Conservation (phyloP, 768 basidiomycete species). For the Termitomyces heimii region DNA sequence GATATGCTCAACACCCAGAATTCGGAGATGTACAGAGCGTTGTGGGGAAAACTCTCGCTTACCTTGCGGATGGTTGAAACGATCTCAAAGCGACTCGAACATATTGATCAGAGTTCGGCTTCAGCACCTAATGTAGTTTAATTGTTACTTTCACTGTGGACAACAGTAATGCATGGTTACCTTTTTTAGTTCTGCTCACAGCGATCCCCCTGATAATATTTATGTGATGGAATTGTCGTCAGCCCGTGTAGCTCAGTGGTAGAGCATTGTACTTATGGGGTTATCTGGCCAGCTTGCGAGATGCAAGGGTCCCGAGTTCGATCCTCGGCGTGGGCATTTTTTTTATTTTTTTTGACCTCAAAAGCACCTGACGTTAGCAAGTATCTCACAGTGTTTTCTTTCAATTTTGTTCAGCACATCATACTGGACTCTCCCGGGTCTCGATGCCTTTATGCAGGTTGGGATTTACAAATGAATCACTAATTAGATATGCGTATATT, state of each 20-base stretch:
- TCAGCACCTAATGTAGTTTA: not conserved
- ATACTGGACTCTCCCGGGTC: not conserved
- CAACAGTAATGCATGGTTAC: not conserved
- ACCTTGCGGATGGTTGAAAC: slow-evolving; percentile 14
- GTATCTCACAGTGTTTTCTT: no score
- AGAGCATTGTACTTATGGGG: slow-evolving; percentile 59
- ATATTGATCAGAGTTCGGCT: not conserved
- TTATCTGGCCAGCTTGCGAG: slow-evolving; percentile 25
- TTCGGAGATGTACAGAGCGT: slow-evolving; percentile 17
- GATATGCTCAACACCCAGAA: slow-evolving; percentile 17
- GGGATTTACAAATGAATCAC: not conserved
- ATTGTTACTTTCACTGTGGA: not conserved
- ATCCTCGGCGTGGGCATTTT: slow-evolving; percentile 45
- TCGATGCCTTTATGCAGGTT: not conserved
- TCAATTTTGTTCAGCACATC: not conserved
- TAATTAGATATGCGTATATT: slow-evolving; percentile 21
- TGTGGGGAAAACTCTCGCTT: slow-evolving; percentile 20
- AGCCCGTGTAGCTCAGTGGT: slow-evolving; percentile 54
- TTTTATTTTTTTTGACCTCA: slow-evolving; percentile 1
- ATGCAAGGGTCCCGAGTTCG: slow-evolving; percentile 57
- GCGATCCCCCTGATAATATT: not conserved
- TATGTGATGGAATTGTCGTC: not conserved
- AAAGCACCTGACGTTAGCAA: not conserved
- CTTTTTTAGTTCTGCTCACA: no score
- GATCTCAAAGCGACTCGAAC: slow-evolving; percentile 11